A percentile compares a stretch with the other conserved stretches of the same genome.
Evolutionary conservation across 2,329 filamentous ascomycete species (phyloP).

Genomic region (Trichoderma citrinoviride): DNA sequence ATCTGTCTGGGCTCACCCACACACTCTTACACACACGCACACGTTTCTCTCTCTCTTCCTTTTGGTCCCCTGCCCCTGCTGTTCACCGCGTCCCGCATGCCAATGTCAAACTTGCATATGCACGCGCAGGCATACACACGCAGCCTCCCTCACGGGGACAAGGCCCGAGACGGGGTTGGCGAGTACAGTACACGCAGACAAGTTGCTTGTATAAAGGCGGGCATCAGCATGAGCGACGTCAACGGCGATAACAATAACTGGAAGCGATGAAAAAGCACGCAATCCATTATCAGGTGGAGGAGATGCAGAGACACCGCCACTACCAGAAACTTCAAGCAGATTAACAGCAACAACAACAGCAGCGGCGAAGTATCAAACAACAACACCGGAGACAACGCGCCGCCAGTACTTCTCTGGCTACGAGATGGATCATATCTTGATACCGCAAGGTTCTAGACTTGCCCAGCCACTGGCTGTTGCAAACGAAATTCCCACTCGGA

Average conservation of each 20-base stretch:
- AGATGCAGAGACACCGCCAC: no score
- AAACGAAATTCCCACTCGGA: not conserved
- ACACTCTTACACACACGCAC: not conserved
- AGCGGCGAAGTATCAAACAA: no score
- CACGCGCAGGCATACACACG: not conserved
- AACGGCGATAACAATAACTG: not conserved
- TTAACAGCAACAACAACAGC: no score
- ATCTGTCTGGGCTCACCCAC: not conserved
- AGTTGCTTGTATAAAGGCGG: no score
- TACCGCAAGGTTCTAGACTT: constrained; percentile 5
- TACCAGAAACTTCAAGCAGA: no score
- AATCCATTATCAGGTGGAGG: no score
- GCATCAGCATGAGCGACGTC: not conserved
- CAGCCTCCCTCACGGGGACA: no score
- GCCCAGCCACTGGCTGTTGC: not conserved
- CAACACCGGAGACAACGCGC: no score
- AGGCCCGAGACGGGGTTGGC: not conserved
- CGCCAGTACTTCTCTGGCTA: not conserved
- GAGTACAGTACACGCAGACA: not conserved
- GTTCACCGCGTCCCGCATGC: constrained; percentile 6
- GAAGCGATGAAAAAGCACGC: no score
- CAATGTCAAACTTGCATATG: constrained; percentile 3
- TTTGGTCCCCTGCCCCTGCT: not conserved
- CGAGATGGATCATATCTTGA: not conserved
- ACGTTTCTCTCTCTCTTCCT: not conserved